Conservation (phyloP, 352 stramenopile species). For the Globisporangium paroecandrum region DNA sequence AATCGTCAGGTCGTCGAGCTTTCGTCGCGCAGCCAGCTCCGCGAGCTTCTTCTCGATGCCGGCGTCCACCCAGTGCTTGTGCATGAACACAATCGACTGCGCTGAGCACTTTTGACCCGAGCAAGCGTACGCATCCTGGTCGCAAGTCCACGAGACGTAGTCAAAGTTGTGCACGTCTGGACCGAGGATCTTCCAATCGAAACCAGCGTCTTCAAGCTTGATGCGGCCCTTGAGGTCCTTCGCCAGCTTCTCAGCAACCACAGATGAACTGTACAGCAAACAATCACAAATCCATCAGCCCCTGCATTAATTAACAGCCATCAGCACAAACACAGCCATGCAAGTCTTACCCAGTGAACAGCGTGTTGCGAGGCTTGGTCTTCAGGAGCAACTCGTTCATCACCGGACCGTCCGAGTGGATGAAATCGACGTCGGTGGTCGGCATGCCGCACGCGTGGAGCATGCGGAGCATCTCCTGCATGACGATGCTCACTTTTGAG, state of each 20-base stretch:
- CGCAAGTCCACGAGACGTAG: conserved; percentile 97
- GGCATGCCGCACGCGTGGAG: conserved; percentile 96
- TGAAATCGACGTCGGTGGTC: conserved; percentile 93
- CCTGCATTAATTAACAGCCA: not conserved
- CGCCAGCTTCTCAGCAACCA: conserved; percentile 92
- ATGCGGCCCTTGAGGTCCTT: conserved; percentile 90
- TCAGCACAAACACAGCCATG: not conserved
- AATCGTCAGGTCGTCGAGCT: conserved; percentile 94
- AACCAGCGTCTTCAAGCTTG: conserved; percentile 97
- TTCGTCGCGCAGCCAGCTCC: conserved; percentile 84
- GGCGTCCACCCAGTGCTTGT: conserved; percentile 94
- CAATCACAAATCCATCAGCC: not conserved
- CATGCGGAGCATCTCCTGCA: conserved; percentile 97
- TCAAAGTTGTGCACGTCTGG: conserved; percentile 95
- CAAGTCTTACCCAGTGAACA: conserved; percentile 92
- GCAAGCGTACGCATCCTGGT: conserved; percentile 98
- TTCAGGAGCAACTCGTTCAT: conserved; percentile 95
- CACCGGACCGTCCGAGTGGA: conserved; percentile 93
- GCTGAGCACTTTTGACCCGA: conserved; percentile 99
- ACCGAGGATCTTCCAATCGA: conserved; percentile 98
- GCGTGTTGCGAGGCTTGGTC: conserved; percentile 93
- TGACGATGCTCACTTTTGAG: conserved; percentile 95
- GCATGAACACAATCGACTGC: conserved; percentile 98
- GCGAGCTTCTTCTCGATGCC: conserved; percentile 94
- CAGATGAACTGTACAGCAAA: conserved; percentile 56